Conservation (phyloP, 2,329 filamentous ascomycete genomes). For the Allantophomopsis lycopodina region DNA sequence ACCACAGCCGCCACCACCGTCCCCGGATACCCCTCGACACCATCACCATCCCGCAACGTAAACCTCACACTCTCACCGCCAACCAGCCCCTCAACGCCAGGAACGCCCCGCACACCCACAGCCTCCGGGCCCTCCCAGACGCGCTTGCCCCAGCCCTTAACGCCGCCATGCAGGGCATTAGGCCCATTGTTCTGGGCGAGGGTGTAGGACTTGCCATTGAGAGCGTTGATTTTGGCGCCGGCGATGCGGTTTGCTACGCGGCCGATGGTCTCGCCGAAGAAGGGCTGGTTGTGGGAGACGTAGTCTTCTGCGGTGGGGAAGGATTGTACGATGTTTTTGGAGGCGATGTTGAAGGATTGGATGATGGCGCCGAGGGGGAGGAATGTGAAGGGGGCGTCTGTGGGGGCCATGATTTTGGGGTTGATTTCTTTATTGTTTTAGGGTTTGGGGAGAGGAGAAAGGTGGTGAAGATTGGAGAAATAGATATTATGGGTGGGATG, state of each 20-base stretch:
- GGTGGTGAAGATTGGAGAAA: too few relatives aligned
- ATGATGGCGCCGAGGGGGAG: constrained; percentile 68
- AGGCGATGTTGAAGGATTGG: constrained; percentile 65
- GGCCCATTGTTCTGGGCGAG: constrained; percentile 64
- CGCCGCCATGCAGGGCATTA: constrained; percentile 64
- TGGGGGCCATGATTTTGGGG: not conserved
- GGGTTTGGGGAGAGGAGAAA: too few relatives aligned
- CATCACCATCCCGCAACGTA: constrained; percentile 55
- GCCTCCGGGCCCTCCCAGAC: constrained; percentile 60
- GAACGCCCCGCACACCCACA: constrained; percentile 34
- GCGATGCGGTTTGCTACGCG: constrained; percentile 71
- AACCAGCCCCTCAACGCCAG: constrained; percentile 32
- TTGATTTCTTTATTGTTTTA: too few relatives aligned
- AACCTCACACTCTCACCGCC: constrained; percentile 57
- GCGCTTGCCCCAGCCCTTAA: constrained; percentile 68
- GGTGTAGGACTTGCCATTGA: constrained; percentile 60
- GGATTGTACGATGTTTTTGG: constrained; percentile 75
- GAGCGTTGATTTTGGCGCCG: constrained; percentile 50
- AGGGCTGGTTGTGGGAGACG: constrained; percentile 58
- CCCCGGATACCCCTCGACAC: constrained; percentile 84
- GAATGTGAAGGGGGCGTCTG: constrained; percentile 38
- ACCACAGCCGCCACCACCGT: constrained; percentile 64
- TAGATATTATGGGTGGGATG: too few relatives aligned
- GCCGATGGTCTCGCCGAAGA: constrained; percentile 90
- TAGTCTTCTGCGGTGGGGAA: constrained; percentile 70